A percentile compares a stretch with the other conserved stretches of the same genome.
These are phyloP conservation scores for Rosa lucieae DNA, from an alignment of 306 rosid genomes.

Conservation along the genomic window DNA sequence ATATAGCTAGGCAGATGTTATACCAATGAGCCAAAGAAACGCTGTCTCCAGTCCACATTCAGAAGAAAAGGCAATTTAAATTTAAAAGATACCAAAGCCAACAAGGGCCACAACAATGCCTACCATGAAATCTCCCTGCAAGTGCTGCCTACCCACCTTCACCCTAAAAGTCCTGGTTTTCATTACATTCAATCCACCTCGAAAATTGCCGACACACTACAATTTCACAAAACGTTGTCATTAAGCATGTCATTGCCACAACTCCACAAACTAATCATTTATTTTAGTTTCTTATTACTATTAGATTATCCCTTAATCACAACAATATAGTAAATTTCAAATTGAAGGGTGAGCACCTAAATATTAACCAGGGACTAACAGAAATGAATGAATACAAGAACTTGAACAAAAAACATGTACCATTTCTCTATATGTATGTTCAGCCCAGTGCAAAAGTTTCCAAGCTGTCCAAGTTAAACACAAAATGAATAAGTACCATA, in stretches of 20 bases:
- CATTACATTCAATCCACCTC: too few relatives aligned
- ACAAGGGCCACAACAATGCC: neutral
- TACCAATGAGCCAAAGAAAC: neutral
- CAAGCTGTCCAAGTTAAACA: slow-evolving; percentile 2
- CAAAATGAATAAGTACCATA: neutral
- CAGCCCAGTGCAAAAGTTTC: neutral
- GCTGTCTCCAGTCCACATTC: neutral
- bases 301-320: neutral
- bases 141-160: too few relatives aligned
- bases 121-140: too few relatives aligned
- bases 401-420: slow-evolving; percentile 17
- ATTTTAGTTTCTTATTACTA: neutral
- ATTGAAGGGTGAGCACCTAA: slow-evolving; percentile 4
- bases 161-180: too few relatives aligned
- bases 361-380: neutral
- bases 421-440: slow-evolving; percentile 22
- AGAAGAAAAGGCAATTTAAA: neutral
- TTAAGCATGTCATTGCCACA: too few relatives aligned
- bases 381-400: neutral
- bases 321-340: slow-evolving; percentile 2
- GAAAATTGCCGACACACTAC: neutral
- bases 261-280: too few relatives aligned
- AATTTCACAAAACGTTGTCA: neutral
- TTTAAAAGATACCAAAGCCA: neutral
- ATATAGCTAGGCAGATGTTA: neutral